A percentile compares a stretch with the other conserved stretches of the same genome.
phyloP scores from a whole-genome alignment of 225 moss, liverwort and hornwort genomes.

The Pseudisothecium myosuroides region DNA sequence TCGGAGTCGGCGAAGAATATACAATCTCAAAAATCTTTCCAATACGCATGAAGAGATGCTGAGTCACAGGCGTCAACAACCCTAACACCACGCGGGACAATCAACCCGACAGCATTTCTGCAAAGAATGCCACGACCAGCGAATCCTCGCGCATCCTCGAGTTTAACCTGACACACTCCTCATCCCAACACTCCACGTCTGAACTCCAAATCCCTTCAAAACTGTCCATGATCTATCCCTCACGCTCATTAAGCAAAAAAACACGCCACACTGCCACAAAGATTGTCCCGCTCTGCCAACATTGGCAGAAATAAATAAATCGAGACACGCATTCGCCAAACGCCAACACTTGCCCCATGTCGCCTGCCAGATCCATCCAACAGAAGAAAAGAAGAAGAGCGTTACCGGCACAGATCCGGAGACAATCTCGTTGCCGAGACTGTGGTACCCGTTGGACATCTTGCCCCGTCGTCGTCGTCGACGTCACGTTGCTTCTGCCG shows the following conservation, averaged over 20 bases:
- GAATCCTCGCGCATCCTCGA: not conserved
- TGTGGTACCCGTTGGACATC: constrained; percentile 85
- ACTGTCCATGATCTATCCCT: not conserved
- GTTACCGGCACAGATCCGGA: constrained; percentile 86
- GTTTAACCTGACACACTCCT: not conserved
- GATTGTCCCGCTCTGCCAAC: not conserved
- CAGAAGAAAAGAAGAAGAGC: not conserved
- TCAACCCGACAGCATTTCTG: not conserved
- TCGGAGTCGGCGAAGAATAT: no score
- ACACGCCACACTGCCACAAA: not conserved
- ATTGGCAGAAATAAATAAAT: not conserved
- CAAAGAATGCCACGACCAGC: not conserved
- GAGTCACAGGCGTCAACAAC: not conserved
- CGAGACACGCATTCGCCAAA: not conserved
- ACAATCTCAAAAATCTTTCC: not conserved
- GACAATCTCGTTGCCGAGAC: constrained; percentile 75
- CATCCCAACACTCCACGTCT: not conserved
- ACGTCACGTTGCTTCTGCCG: not conserved
- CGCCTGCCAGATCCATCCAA: not conserved
- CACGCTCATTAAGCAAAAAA: not conserved
- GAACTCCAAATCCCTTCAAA: not conserved
- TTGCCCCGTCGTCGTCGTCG: constrained; percentile 4
- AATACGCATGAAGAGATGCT: not conserved
- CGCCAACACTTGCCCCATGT: not conserved
- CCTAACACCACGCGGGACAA: not conserved